Percentiles rank a stretch among this genome's conserved stretches.
Conservation (phyloP, 2,329 filamentous ascomycete species). For the Didymella pinodella region DNA sequence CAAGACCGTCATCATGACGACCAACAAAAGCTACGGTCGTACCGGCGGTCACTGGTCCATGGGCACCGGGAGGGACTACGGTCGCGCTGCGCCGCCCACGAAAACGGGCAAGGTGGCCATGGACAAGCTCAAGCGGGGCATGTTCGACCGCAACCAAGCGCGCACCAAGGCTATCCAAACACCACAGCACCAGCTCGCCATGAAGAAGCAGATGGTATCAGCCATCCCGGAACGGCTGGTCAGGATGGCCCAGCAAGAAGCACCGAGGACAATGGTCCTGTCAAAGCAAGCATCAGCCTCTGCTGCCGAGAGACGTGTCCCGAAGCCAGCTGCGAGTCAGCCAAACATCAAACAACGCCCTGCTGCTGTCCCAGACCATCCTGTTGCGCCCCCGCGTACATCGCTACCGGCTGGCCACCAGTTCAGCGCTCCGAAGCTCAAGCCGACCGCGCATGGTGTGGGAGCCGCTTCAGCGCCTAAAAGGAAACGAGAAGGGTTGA, state of each 20-base stretch:
- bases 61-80: conserved; percentile 32
- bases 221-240: conserved; percentile 45
- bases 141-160: conserved; percentile 45
- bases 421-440: conserved; percentile 41
- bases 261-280: conserved; percentile 35
- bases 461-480: conserved; percentile 24
- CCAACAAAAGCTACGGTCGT: conserved; percentile 33
- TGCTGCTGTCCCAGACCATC: conserved; percentile 22
- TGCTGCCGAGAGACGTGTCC: conserved; percentile 20
- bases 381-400: conserved; percentile 26
- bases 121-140: conserved; percentile 45
- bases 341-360: conserved; percentile 38
- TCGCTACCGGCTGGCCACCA: conserved; percentile 41
- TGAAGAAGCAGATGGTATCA: conserved; percentile 33
- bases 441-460: conserved; percentile 22
- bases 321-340: conserved; percentile 19
- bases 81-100: conserved; percentile 38
- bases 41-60: conserved; percentile 29
- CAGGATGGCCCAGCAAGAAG: conserved; percentile 40
- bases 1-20: conserved; percentile 45
- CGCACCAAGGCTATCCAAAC: conserved; percentile 41
- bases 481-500: conserved; percentile 30
- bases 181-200: conserved; percentile 39
- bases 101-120: conserved; percentile 49
- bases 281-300: conserved; percentile 39